Evolutionary conservation across 2,329 filamentous ascomycete genomes (phyloP), one percentile per base, ranked within the genome.

Genomic region (Penicillium sp.): DNA sequence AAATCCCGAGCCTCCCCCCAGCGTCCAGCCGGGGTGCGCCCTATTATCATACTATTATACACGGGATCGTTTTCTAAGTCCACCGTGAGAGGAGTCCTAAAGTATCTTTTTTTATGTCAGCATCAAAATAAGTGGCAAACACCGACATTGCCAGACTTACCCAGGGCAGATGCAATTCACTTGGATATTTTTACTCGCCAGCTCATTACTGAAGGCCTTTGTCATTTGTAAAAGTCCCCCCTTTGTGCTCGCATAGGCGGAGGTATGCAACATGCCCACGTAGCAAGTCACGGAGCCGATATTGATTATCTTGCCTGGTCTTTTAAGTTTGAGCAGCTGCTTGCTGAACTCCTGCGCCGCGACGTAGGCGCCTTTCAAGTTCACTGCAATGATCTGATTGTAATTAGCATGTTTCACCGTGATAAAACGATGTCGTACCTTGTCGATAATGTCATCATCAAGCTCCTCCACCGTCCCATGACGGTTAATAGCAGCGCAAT

Each of bases 301-400:
- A 20, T 52, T 52, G 20, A 52, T 52, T 7, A 52, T 52, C 12
- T 52, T 52, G 12, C 33, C 49, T 28, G n/a, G n/a, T n/a, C n/a
- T n/a, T n/a, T n/a, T n/a, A n/a, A n/a, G n/a, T n/a, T n/a, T n/a
- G 28, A 51, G 48, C 9, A 51, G 48, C 20, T 42, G 28, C 16
- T 30, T 26, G 21, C 48, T 30, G 21, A 51, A 35, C 38, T 40
- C 48, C 18, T 51, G 30, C 12, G 26, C 28, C 7, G 28, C 28
- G 30, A 24, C 30, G n/a, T 21, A 38, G 4, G 30, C 23, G 12
- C 26, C 30, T 51, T 51, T 51, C 9, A 51, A 18, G 30, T 51
- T 38, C n/a, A 51, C 35, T 23, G 28, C 28, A 18, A 51, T 21
- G 5, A 40, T 5, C 48, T 40, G n/a, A n/a, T n/a, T n/a, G n/a